Evolutionary conservation across 768 basidiomycete genomes (phyloP), one percentile per base, ranked within the genome.

Genomic region (Tricholoma hemisulphureum): DNA sequence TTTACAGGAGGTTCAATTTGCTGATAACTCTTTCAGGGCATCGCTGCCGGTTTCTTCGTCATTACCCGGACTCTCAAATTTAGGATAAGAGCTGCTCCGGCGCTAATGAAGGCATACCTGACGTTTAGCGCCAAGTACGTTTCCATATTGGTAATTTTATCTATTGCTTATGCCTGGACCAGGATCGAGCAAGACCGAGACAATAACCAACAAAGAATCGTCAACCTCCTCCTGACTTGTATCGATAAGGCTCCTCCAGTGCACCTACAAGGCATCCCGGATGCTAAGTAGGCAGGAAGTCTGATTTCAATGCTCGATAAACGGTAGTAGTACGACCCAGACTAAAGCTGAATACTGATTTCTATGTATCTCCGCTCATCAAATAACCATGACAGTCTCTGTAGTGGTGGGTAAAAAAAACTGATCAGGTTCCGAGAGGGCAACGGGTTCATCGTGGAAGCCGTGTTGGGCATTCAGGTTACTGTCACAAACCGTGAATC

Each of bases 51-150:
- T 1, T 61, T 65, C 49, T 68, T 79, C 35, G 62, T 75, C 58
- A 68, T 77, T 46, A 77, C 73, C 24, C 77, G 75, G 21, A 67
- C 69, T 2, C 54, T 78, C 45, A 75, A 73, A 43, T 74, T 78
- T 58, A 69, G 74, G 7, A 72, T 81, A 14, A 74, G 80, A 20
- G 80, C 58, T 9, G 57, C 59, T 2, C 73, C 72, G 6, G 79
- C 76, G 8, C 73, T 77, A 53, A 67, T 63, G 8, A 60, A 55
- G 7, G 73, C 69, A 29, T 62, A 66, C 24, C 59, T 76, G 28
- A 56, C 67, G 14, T 78, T 81, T 49, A 80, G 75, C 35, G 78
- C 77, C 20, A 75, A 65, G 80, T 79, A 26, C 50, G 72, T 61
- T 23, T 2, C 70, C 71, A 68, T 63, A 53, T 71, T 69, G 43